Percentiles rank a stretch among this genome's conserved stretches.
phyloP scores from a whole-genome alignment of 257 asterid species.

The Ligustrum vulgare region DNA sequence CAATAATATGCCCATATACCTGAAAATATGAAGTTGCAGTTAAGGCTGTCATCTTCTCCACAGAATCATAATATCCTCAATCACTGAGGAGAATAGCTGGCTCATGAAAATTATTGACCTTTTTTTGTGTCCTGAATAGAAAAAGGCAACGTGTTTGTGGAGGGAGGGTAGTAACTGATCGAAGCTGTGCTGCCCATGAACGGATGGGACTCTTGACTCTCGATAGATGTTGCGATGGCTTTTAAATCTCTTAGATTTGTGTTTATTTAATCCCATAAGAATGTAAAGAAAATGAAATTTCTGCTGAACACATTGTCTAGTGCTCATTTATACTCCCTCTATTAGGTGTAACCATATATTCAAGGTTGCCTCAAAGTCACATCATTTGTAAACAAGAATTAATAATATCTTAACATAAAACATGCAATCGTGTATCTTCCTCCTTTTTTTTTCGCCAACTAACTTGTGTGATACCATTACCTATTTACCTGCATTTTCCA shows the following conservation, averaged over 20 bases:
- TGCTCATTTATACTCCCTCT: not conserved
- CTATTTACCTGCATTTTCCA: not conserved
- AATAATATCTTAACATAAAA: too few species aligned
- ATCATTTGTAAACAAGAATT: too few species aligned
- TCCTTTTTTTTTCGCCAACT: not conserved
- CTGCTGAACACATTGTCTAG: not conserved
- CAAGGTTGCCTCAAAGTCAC: too few species aligned
- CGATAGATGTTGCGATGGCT: not conserved
- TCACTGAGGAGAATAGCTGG: not conserved
- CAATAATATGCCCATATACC: slow-evolving; percentile 27
- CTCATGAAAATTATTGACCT: not conserved
- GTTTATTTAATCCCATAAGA: not conserved
- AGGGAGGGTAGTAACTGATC: not conserved
- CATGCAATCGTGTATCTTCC: not conserved
- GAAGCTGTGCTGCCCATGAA: not conserved
- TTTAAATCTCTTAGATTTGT: not conserved
- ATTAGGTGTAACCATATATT: not conserved
- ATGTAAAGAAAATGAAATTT: not conserved
- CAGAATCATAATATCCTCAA: not conserved
- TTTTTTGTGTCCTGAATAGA: not conserved
- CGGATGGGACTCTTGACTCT: not conserved
- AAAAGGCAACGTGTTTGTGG: not conserved
- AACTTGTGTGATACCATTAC: not conserved
- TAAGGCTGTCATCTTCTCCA: not conserved
- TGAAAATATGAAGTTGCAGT: not conserved